Percentiles rank a stretch among this genome's conserved stretches.
phyloP scores from a whole-genome alignment of 2,329 filamentous ascomycete species.

The Neofusicoccum cordaticola region DNA sequence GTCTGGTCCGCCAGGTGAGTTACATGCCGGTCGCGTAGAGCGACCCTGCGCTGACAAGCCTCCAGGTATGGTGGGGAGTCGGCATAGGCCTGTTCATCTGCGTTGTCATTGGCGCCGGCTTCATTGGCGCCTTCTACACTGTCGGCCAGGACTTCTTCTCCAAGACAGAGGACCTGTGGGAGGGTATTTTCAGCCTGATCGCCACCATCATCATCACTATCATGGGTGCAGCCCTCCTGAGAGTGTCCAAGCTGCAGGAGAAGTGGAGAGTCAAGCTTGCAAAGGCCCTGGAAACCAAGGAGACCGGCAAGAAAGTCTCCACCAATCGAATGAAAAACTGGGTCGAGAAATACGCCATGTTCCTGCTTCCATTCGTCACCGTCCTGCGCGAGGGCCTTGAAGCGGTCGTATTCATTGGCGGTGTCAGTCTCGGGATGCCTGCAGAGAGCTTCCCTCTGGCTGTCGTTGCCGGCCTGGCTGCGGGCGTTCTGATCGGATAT shows the following conservation, averaged over 20 bases:
- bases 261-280: constrained; percentile 86
- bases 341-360: constrained; percentile 80
- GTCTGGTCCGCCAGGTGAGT: constrained; percentile 61
- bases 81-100: constrained; percentile 62
- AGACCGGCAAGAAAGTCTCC: constrained; percentile 38
- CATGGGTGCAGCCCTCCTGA: constrained; percentile 76
- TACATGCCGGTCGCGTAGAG: neutral
- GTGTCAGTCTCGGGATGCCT: constrained; percentile 73
- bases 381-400: constrained; percentile 85
- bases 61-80: constrained; percentile 67
- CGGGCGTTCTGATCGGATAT: constrained; percentile 67
- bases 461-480: constrained; percentile 67
- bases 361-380: constrained; percentile 80
- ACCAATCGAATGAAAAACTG: constrained; percentile 58
- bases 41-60: neutral
- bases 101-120: constrained; percentile 59
- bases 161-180: constrained; percentile 71
- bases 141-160: constrained; percentile 67
- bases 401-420: constrained; percentile 80
- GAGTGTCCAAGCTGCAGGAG: constrained; percentile 77
- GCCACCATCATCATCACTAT: constrained; percentile 77
- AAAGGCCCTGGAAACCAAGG: constrained; percentile 60
- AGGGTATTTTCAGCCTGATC: constrained; percentile 73
- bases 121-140: constrained; percentile 73
- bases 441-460: constrained; percentile 75